Evolutionary conservation across 2,329 filamentous ascomycete genomes (phyloP).

Genomic region (Thermothelomyces thermophilus): DNA sequence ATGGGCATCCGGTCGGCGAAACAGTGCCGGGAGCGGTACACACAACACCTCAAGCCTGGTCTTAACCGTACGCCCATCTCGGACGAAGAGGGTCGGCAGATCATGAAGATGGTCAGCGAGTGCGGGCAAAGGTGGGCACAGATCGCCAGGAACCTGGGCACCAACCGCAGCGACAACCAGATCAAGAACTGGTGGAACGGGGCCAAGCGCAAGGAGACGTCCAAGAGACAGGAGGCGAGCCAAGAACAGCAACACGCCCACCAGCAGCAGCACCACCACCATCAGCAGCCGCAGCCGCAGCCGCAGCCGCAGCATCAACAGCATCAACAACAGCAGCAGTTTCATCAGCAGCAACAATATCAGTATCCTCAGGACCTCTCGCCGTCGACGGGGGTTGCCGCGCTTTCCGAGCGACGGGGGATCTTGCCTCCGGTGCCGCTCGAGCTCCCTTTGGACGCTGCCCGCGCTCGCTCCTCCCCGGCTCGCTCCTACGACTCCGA

Average conservation of each 20-base stretch:
- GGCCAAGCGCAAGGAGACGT: conserved; percentile 59
- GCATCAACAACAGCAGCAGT: too few species aligned
- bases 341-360: neutral
- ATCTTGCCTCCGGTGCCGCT: conserved; percentile 10
- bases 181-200: conserved; percentile 99
- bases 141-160: conserved; percentile 67
- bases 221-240: conserved; percentile 10
- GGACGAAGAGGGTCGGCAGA: conserved; percentile 61
- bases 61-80: conserved; percentile 70
- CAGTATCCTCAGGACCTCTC: conserved; percentile 7
- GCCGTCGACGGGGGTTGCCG: neutral
- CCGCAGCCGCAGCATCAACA: too few species aligned
- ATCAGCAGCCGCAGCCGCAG: too few species aligned
- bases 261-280: neutral
- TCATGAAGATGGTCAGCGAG: conserved; percentile 68
- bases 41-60: conserved; percentile 80
- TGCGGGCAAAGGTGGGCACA: conserved; percentile 89
- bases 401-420: conserved; percentile 10
- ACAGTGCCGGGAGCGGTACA: conserved; percentile 89
- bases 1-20: conserved; percentile 76
- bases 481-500: conserved; percentile 9
- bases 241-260: neutral
- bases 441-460: conserved; percentile 7
- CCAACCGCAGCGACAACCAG: conserved; percentile 85
- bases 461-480: conserved; percentile 2